Evolutionary conservation across 2,329 filamentous ascomycete species (phyloP).

Genomic region (Monascus ruber): DNA sequence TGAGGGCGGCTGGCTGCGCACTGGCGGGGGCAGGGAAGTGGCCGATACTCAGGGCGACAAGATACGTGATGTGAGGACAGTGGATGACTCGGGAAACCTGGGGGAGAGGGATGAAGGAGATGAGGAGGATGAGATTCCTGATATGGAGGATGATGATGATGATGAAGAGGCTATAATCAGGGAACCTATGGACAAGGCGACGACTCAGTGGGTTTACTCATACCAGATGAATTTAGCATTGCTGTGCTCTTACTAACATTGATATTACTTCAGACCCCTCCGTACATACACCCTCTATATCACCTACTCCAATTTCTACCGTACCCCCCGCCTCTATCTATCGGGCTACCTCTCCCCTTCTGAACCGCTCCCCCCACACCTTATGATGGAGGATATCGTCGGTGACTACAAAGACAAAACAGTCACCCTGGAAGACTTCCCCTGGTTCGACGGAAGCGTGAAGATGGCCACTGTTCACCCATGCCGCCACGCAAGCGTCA

Average conservation of each 20-base stretch:
- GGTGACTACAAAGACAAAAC: conserved; percentile 98
- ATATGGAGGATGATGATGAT: conserved; percentile 96
- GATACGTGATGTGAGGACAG: conserved; percentile 69
- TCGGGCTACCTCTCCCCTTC: conserved; percentile 75
- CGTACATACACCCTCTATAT: conserved; percentile 98
- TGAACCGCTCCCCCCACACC: conserved; percentile 66
- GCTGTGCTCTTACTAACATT: neutral
- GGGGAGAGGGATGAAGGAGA: conserved; percentile 54
- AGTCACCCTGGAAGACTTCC: conserved; percentile 94
- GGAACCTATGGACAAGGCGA: conserved; percentile 46
- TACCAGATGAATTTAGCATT: neutral
- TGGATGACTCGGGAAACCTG: conserved; percentile 80
- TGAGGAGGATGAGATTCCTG: conserved; percentile 69
- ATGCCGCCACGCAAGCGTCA: conserved; percentile 93
- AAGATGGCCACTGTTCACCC: conserved; percentile 97
- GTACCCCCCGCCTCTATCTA: conserved; percentile 87
- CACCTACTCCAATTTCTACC: conserved; percentile 93
- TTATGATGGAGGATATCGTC: conserved; percentile 95
- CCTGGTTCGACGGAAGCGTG: conserved; percentile 79
- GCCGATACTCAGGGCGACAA: conserved; percentile 64
- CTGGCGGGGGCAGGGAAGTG: conserved; percentile 54
- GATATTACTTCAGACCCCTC: conserved; percentile 48
- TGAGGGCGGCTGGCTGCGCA: conserved; percentile 85
- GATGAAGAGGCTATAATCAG: conserved; percentile 91
- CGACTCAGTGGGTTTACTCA: conserved; percentile 40